Evolutionary conservation across 768 basidiomycete genomes (phyloP).

Genomic region (Dioszegia aurantiaca): DNA sequence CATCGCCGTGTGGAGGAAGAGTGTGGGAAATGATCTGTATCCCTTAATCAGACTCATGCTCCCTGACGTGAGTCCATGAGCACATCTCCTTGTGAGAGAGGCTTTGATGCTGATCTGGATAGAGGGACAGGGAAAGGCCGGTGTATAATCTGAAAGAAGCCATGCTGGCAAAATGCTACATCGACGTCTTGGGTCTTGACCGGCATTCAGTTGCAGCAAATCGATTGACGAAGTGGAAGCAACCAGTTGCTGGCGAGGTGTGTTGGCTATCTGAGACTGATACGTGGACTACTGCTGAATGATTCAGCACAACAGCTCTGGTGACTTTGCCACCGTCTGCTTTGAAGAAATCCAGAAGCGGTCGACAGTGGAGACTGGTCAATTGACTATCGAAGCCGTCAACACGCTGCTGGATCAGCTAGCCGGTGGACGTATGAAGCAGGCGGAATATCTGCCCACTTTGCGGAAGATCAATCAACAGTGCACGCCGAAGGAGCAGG

Average conservation of each 20-base stretch:
- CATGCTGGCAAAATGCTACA: conserved; percentile 86
- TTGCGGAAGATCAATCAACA: conserved; percentile 64
- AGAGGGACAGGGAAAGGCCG: conserved; percentile 92
- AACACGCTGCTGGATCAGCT: conserved; percentile 79
- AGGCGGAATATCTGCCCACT: conserved; percentile 68
- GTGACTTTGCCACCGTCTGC: conserved; percentile 83
- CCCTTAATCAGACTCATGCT: conserved; percentile 83
- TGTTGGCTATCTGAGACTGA: conserved; percentile 11
- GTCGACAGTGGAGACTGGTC: conserved; percentile 67
- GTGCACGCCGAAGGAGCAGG: conserved; percentile 80
- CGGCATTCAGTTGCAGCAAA: conserved; percentile 75
- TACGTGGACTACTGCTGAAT: background rate
- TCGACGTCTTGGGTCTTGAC: conserved; percentile 81
- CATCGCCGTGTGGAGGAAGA: conserved; percentile 80
- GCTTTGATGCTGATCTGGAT: conserved; percentile 8
- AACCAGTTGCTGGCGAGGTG: conserved; percentile 50
- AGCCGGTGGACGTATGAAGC: conserved; percentile 62
- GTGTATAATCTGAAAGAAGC: conserved; percentile 95
- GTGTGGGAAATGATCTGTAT: conserved; percentile 83
- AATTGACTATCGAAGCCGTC: conserved; percentile 74
- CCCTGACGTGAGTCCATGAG: conserved; percentile 73
- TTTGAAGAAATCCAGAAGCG: conserved; percentile 76
- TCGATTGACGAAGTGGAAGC: conserved; percentile 80
- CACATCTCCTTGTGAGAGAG: background rate
- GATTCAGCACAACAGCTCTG: conserved; percentile 54